Base-by-base conservation (phyloP, 345 rosid genomes). In the Pugionium cornutum region DNA sequence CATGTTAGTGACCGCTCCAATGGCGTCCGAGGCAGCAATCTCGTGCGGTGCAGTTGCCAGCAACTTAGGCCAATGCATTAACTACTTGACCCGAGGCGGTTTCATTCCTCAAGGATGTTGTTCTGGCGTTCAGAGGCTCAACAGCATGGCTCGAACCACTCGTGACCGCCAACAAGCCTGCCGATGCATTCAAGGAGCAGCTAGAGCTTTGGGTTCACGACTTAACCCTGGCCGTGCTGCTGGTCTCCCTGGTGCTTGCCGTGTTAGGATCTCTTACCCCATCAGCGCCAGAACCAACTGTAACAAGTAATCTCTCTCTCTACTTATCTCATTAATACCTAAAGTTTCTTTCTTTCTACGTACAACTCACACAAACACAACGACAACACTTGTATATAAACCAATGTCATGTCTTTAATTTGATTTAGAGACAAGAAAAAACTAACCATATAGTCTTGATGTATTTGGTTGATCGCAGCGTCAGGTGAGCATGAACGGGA, bases 281-380 rank as follows among this genome's bases (percentile, higher is more conserved):
- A 79, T 85, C 87, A 78, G 82, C 64, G 53, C 77, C 34, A 53
- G 70, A 73, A 75, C 81, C 41, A 68, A 82, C 82, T 84, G 90
- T 80, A 33, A 45, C 65, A 70, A 4, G 90, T 84, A 69, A 49
- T 35, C 8, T n/a, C 25, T 65, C 55, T 25, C 55, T 40, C 43
- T 50, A 28, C 25, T 36, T 48, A 37, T 32, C 30, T 32, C 4
- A 25, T 30, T 41, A 29, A 18, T n/a, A 9, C 33, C 26, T 37
- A 25, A 11, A 4, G 27, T 34, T 36, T 36, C 0, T 11, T 42
- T 42, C 10, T 3, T 4, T 42, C 46, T 42, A n/a, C 18, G 18
- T 18, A 18, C 5, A n/a, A 9, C 18, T 42, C 46, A 42, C 26
- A 42, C 26, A 42, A 10, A 42, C 25, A n/a, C 5, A 42, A 10